Percentiles rank a stretch among this genome's conserved stretches.
Evolutionary conservation across 148 eudicot genomes (phyloP).

Genomic region (Cornus controversa): DNA sequence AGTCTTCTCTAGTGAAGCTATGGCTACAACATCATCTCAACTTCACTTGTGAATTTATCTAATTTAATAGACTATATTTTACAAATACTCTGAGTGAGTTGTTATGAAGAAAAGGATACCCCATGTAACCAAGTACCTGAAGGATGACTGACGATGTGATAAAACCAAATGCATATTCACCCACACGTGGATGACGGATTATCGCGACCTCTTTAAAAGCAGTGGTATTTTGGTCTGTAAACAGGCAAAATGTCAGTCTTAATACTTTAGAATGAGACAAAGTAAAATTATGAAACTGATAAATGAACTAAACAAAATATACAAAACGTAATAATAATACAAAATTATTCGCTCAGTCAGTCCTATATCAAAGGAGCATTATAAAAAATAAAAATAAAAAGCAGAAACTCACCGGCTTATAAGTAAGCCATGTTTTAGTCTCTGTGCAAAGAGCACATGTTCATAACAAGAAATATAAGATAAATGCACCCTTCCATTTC

Average conservation of each 20-base stretch:
- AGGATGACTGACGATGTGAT: conserved; percentile 69
- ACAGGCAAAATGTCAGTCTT: background rate
- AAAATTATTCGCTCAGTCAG: background rate
- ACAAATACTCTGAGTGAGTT: too few relatives aligned
- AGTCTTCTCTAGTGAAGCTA: background rate
- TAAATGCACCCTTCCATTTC: too few relatives aligned
- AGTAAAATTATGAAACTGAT: background rate
- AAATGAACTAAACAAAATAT: background rate
- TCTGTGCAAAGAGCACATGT: too few relatives aligned
- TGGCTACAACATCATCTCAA: conserved; percentile 8
- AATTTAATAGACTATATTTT: too few relatives aligned
- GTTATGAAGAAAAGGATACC: too few relatives aligned
- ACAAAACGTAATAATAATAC: too few relatives aligned
- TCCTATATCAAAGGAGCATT: background rate
- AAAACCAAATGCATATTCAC: conserved; percentile 37
- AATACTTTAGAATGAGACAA: too few relatives aligned
- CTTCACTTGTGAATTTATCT: background rate
- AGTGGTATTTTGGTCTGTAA: conserved; percentile 81
- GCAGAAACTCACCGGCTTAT: too few relatives aligned
- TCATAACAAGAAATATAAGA: too few relatives aligned
- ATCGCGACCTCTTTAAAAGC: conserved; percentile 95
- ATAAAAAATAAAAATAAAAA: too few relatives aligned
- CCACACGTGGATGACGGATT: conserved; percentile 89
- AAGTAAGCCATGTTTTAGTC: too few relatives aligned
- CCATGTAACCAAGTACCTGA: conserved; percentile 42